Evolutionary conservation across 148 eudicot genomes (phyloP).

Genomic region (Pouteria glomerata): DNA sequence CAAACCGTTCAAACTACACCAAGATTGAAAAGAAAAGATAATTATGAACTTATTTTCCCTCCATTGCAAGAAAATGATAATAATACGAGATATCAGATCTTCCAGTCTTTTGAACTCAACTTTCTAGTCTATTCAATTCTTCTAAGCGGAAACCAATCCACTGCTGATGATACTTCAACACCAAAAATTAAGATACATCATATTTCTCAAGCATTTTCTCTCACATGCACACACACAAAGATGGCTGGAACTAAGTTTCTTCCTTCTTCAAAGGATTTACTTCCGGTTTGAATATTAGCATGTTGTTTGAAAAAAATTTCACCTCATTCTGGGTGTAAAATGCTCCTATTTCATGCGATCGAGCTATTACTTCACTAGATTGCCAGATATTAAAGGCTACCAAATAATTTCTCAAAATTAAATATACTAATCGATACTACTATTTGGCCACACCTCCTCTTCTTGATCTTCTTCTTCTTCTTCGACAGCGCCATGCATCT

Average conservation of each 20-base stretch:
- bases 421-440: no score
- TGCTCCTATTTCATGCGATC: no score
- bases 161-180: background rate
- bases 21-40: constrained; percentile 1
- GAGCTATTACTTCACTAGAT: no score
- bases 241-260: no score
- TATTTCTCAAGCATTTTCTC: background rate
- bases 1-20: constrained; percentile 41
- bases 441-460: no score
- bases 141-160: background rate
- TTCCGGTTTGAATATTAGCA: background rate
- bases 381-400: no score
- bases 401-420: no score
- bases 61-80: background rate
- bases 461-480: no score
- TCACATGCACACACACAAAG: no score
- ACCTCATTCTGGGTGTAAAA: background rate
- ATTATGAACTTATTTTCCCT: background rate
- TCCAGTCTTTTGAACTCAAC: no score
- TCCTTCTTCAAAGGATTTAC: background rate
- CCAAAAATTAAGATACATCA: background rate
- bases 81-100: no score
- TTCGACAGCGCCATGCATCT: no score
- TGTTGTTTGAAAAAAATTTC: background rate
- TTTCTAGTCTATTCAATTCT: background rate